A percentile compares a stretch with the other conserved stretches of the same genome.
Evolutionary conservation across 345 rosid genomes (phyloP).

Genomic region (Raphanus sativus): DNA sequence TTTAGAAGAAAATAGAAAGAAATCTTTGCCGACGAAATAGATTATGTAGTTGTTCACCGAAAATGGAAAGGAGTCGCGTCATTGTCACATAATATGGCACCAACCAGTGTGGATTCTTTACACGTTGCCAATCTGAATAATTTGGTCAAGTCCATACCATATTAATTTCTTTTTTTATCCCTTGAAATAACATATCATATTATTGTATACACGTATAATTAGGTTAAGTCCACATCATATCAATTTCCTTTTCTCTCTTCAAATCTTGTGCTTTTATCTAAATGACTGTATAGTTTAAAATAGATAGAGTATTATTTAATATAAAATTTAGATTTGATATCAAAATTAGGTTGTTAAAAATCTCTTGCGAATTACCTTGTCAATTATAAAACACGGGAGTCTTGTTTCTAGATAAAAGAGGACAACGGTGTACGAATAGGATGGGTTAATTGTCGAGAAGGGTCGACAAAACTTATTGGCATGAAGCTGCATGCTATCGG

Average conservation of each 20-base stretch:
- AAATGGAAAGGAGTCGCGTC: background rate
- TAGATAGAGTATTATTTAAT: no score
- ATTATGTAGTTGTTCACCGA: no score
- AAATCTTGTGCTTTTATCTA: background rate
- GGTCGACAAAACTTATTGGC: background rate
- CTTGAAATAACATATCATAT: background rate
- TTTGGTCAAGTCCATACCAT: background rate
- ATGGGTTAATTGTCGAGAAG: background rate
- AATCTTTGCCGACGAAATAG: no score
- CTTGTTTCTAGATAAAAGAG: background rate
- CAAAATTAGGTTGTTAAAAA: background rate
- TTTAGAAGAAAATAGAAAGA: no score
- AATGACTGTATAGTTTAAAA: background rate
- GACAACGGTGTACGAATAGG: background rate
- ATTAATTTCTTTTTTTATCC: background rate
- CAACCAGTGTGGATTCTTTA: background rate
- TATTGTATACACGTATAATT: background rate
- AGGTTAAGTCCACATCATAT: background rate
- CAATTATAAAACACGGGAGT: background rate
- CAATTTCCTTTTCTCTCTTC: background rate
- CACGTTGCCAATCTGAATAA: background rate
- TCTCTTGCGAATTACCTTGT: background rate
- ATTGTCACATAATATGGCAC: background rate
- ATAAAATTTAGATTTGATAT: no score
- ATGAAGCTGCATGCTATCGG: no score